Evolutionary conservation across 1,284 basidiomycete genomes (phyloP), one percentile per base, ranked within the genome.

Genomic region (Cystobasidium pallidum): DNA sequence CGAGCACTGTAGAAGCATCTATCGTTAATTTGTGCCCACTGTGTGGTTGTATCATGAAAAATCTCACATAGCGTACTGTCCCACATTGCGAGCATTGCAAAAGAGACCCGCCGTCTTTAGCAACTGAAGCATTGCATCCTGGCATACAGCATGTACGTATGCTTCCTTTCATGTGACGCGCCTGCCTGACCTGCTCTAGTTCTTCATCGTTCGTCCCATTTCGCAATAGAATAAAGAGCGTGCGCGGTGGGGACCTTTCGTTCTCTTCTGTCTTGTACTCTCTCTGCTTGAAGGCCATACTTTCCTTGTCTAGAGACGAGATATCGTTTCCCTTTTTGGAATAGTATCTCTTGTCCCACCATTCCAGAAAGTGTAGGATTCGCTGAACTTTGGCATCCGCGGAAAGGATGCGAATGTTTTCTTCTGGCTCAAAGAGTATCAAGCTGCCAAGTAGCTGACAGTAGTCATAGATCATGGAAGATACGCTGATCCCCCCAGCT

Each of bases 401-500:
- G 13, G 45, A 30, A 3, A 71, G 32, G 41, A 39, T 34, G 21
- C n/a, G 28, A 4, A 64, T 52, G 6, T 55, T 61, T 26, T 71
- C 68, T 24, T 71, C 68, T 26, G 30, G 28, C 28, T 71, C 54
- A 39, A 71, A 71, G 17, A 71, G 59, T 15, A 71, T 47, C 13
- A 71, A 32, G 24, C 68, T 64, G 10, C 41, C 32, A 2, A 55
- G 32, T 15, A 71, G 68, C 39, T 71, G 68, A 51, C 68, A 71
- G 36, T 51, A 71, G 30, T 71, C 68, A 30, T 71, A 57, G 32
- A 71, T 71, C 68, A 71, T 71, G 21, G 68, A 71, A 19, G 43
- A 39, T 19, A 71, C 51, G 19, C 57, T 58, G 21, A 71, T 64
- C 28, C 68, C 68, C 13, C 68, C 68, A 3, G 45, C 45, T 19